These are phyloP conservation scores for Cryptococcus sp. DNA, from an alignment of 1,284 basidiomycete genomes.

Conservation along the genomic window DNA sequence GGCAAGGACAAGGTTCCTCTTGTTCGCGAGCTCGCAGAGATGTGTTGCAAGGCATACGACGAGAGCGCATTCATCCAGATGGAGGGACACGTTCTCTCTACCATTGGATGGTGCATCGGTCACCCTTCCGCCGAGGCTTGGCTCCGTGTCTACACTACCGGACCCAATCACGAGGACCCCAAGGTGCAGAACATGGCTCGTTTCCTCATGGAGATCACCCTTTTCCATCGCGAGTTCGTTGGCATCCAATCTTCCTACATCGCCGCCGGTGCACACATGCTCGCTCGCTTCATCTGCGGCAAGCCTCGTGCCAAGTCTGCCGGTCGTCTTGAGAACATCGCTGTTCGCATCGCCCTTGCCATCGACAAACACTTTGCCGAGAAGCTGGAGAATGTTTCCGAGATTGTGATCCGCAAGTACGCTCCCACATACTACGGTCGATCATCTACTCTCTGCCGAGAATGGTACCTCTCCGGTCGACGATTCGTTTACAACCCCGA, in stretches of 20 bases:
- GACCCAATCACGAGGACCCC: conserved; percentile 69
- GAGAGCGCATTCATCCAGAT: conserved; percentile 93
- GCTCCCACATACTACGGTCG: conserved; percentile 92
- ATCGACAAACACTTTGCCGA: conserved; percentile 83
- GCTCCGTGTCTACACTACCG: conserved; percentile 64
- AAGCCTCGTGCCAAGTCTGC: conserved; percentile 62
- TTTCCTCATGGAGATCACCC: conserved; percentile 96
- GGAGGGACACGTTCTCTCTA: conserved; percentile 95
- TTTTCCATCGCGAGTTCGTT: conserved; percentile 95
- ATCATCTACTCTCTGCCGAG: conserved; percentile 86
- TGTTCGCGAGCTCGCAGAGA: conserved; percentile 87
- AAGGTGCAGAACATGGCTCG: conserved; percentile 92
- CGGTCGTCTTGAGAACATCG: conserved; percentile 28
- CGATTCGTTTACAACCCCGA: conserved; percentile 52
- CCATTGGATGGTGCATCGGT: conserved; percentile 95
- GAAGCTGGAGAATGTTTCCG: conserved; percentile 84
- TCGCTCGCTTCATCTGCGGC: conserved; percentile 83
- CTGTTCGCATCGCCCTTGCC: conserved; percentile 63
- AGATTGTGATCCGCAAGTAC: conserved; percentile 96
- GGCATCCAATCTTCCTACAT: conserved; percentile 81
- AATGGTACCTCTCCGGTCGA: conserved; percentile 72
- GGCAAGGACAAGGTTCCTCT: conserved; percentile 97
- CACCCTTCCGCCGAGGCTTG: conserved; percentile 97
- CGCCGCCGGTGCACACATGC: conserved; percentile 80
- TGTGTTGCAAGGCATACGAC: conserved; percentile 94